Conservation (phyloP, 352 stramenopile genomes). For the Elongisporangium senticosum region DNA sequence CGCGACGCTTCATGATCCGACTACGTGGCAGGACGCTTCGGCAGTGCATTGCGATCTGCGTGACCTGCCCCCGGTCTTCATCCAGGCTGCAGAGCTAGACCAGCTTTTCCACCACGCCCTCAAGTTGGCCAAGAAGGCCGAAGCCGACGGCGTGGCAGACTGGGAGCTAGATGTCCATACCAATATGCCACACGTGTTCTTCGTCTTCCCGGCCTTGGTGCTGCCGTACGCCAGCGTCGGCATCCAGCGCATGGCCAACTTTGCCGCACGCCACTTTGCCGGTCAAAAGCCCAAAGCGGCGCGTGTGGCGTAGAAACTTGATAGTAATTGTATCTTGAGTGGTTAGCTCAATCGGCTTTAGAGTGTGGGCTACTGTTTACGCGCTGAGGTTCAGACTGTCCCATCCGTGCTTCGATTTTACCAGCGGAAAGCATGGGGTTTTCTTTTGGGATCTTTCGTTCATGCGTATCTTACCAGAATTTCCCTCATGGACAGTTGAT, state of each 20-base stretch:
- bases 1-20: constrained; percentile 15
- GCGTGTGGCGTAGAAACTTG: no score
- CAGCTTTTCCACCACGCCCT: constrained; percentile 24
- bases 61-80: constrained; percentile 12
- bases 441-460: no score
- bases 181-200: constrained; percentile 27
- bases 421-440: no score
- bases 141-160: constrained; percentile 12
- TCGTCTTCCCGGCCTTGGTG: constrained; percentile 22
- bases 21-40: constrained; percentile 29
- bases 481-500: no score
- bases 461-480: no score
- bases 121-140: constrained; percentile 18
- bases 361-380: no score
- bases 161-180: constrained; percentile 25
- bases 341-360: no score
- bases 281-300: no score
- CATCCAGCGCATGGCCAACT: constrained; percentile 13
- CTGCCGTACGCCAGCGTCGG: constrained; percentile 18
- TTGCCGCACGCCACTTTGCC: constrained; percentile 7
- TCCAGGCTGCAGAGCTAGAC: constrained; percentile 18
- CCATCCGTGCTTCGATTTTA: no score
- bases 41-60: constrained; percentile 20
- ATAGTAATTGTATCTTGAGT: no score
- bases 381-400: no score